Conservation (phyloP, 2,329 filamentous ascomycete genomes). For the Nothophoma quercina region DNA sequence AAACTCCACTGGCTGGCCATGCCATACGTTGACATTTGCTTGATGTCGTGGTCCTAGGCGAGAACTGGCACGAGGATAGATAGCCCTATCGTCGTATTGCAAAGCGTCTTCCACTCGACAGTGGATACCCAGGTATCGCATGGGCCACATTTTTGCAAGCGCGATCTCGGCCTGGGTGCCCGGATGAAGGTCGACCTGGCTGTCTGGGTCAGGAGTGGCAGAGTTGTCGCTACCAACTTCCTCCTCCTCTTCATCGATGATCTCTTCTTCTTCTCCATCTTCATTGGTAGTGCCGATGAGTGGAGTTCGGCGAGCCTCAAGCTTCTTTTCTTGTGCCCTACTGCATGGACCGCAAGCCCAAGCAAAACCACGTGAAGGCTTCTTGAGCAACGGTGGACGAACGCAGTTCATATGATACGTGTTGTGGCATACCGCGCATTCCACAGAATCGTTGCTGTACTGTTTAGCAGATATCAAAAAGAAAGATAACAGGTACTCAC, state of each 20-base stretch:
- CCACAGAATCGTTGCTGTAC: conserved; percentile 86
- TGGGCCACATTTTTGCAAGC: conserved; percentile 94
- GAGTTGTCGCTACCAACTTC: conserved; percentile 70
- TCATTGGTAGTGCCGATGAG: conserved; percentile 65
- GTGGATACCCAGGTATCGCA: conserved; percentile 93
- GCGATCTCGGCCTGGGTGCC: conserved; percentile 87
- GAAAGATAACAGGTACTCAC: conserved; percentile 60
- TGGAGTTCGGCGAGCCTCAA: conserved; percentile 89
- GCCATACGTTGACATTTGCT: conserved; percentile 84
- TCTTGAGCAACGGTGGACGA: conserved; percentile 88
- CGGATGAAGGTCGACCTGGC: conserved; percentile 65
- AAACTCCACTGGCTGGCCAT: conserved; percentile 84
- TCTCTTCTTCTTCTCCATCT: conserved; percentile 69
- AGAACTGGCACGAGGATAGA: conserved; percentile 94
- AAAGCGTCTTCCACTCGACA: conserved; percentile 94
- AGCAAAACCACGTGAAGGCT: conserved; percentile 94
- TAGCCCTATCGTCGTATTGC: conserved; percentile 91
- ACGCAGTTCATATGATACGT: conserved; percentile 99
- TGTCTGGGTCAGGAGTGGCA: conserved; percentile 55
- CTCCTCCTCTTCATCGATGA: conserved; percentile 74
- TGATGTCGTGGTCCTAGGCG: conserved; percentile 91
- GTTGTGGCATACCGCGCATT: conserved; percentile 92
- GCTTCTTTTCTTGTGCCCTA: conserved; percentile 89
- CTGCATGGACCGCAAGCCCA: conserved; percentile 98
- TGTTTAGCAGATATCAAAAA: conserved; percentile 22